Conservation (phyloP, 441 rosid genomes). For the Pelargonium fulgidum region DNA sequence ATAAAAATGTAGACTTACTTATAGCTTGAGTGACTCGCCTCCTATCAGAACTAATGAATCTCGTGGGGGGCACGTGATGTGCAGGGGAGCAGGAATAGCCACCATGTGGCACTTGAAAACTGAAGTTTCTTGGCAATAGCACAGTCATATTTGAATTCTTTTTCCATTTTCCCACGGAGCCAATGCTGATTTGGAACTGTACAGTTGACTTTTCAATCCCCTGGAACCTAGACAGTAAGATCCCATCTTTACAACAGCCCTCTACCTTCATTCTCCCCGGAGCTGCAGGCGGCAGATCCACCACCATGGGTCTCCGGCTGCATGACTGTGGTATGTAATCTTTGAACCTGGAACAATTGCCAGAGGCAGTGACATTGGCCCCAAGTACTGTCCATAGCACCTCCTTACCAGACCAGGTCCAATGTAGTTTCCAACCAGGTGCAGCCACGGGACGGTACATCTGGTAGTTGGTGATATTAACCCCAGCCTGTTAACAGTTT, state of each 20-base stretch:
- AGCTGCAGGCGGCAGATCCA: background rate
- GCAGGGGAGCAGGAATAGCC: conserved; percentile 6
- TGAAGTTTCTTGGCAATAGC: conserved; percentile 2
- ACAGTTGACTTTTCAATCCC: background rate
- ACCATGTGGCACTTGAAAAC: background rate
- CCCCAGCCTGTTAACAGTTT: conserved; percentile 2
- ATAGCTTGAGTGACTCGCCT: conserved; percentile 3
- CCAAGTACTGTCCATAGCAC: background rate
- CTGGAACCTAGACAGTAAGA: background rate
- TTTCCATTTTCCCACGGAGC: conserved; percentile 3
- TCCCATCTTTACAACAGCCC: conserved; percentile 1
- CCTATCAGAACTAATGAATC: background rate
- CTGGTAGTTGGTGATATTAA: background rate
- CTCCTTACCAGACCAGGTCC: background rate
- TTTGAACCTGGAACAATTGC: background rate
- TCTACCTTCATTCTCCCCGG: background rate
- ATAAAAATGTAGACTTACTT: background rate
- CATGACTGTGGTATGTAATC: conserved; percentile 1
- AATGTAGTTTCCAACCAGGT: conserved; percentile 4
- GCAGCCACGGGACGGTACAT: background rate
- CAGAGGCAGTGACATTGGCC: background rate
- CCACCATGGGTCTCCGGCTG: conserved; percentile 4
- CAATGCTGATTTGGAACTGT: conserved; percentile 3
- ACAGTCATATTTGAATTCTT: conserved; percentile 3
- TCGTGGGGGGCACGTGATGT: background rate